Evolutionary conservation across 192 early-diverging fungal genomes (phyloP), one percentile per base, ranked within the genome.

Genomic region (Lunasporangiospora selenospora): DNA sequence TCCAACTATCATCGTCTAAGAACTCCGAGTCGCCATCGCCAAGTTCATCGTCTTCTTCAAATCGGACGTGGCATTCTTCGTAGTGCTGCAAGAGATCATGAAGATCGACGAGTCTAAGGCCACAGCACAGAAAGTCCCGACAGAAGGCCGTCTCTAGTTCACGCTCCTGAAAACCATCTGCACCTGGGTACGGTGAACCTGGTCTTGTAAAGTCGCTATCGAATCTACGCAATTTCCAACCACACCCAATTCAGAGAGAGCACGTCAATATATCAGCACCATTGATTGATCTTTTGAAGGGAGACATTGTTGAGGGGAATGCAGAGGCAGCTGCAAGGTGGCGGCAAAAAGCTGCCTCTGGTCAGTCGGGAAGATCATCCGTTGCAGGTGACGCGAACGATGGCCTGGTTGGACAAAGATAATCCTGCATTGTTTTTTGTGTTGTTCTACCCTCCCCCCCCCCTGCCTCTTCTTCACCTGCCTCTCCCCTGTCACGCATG

Each of bases 81-180:
- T 93, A 96, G 77, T 98, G 96, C 76, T 95, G 93, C 21, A 98
- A 75, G 36, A 98, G 89, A 65, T 95, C 95, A 79, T 98, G 96
- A 55, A 98, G 77, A 67, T 93, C 90, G 50, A 86, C 83, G 38
- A 98, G 82, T 24, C 88, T 75, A 36, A 92, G 79, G 19, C 95
- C 96, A 69, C 96, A 98, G 83, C 96, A 98, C 57, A 81, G 80
- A 78, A 96, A 98, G 83, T 98, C 93, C 64, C 92, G 90, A 70
- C 94, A 96, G 77, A 94, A 98, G 46, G 84, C 80, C 71, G 89
- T 89, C 75, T 98, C 95, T 6, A 96, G 84, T 39, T 88, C 88
- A 43, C 84, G 83, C 10, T 83, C 80, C 21, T 87, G 86, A 52
- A 80, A 77, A 24, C 36, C 38, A 41, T 70, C 47, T n/a, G 23